phyloP scores from a whole-genome alignment of 768 basidiomycete genomes.

The Lepiota brunneoincarnata region DNA sequence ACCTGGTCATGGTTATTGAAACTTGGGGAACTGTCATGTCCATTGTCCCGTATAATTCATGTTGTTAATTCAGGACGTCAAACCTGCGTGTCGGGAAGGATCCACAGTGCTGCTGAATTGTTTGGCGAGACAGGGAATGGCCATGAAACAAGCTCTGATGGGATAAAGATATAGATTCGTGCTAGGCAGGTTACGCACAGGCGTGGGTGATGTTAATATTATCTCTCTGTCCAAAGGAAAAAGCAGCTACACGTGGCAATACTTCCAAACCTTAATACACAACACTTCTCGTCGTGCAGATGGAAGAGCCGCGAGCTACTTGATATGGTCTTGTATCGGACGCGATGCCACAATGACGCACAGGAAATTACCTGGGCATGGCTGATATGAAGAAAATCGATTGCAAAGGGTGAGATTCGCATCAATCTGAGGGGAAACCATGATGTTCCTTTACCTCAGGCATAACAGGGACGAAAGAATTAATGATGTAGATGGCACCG shows the following conservation, averaged over 20 bases:
- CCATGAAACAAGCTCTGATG: not conserved
- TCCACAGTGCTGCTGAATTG: not conserved
- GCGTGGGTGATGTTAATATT: not conserved
- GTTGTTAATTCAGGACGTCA: not conserved
- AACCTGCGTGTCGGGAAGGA: not conserved
- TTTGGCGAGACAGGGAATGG: not conserved
- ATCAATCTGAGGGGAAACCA: conserved; percentile 1
- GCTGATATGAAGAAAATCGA: not conserved
- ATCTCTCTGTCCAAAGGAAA: too few relatives aligned
- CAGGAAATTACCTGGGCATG: not conserved
- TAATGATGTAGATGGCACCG: not conserved
- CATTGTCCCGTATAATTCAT: too few relatives aligned
- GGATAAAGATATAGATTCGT: not conserved
- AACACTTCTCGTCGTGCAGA: not conserved
- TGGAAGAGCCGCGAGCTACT: too few relatives aligned
- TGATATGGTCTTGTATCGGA: not conserved
- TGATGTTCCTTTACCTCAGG: not conserved
- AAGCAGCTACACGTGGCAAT: conserved; percentile 2
- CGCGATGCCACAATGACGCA: not conserved
- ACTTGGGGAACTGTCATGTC: too few relatives aligned
- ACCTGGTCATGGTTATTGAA: too few relatives aligned
- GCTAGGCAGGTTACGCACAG: not conserved
- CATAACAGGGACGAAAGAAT: not conserved
- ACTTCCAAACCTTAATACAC: conserved; percentile 1
- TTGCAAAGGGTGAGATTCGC: not conserved